These are phyloP conservation scores for Emmonsia crescens DNA, from an alignment of 2,329 filamentous ascomycete species.

Conservation along the genomic window DNA sequence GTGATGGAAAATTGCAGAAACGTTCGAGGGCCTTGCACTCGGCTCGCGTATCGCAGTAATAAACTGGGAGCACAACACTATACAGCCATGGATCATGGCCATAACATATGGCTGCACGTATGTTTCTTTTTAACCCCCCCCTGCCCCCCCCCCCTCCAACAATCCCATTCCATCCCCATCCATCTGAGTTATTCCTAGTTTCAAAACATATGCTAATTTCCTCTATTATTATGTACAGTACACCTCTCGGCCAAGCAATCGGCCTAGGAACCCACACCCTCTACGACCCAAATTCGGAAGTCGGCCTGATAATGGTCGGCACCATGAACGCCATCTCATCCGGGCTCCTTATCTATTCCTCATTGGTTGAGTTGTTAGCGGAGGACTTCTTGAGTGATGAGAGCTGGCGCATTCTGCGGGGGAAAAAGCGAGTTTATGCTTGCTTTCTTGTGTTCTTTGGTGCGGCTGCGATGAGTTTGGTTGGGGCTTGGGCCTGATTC, in stretches of 20 bases:
- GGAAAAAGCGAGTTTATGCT: slow-evolving; percentile 50
- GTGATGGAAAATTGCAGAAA: slow-evolving; percentile 17
- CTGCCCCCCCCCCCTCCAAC: background rate
- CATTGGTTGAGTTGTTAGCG: slow-evolving; percentile 64
- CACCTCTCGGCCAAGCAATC: slow-evolving; percentile 67
- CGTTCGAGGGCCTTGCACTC: slow-evolving; percentile 26
- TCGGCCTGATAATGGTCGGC: slow-evolving; percentile 64
- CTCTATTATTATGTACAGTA: slow-evolving; percentile 35
- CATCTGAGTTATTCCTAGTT: background rate
- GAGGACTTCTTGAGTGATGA: slow-evolving; percentile 70
- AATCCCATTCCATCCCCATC: background rate
- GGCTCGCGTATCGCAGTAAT: slow-evolving; percentile 25
- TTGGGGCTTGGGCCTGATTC: slow-evolving; percentile 60
- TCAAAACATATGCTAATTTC: slow-evolving; percentile 1
- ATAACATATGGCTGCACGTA: slow-evolving; percentile 55
- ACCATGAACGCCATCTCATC: slow-evolving; percentile 74
- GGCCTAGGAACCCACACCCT: slow-evolving; percentile 63
- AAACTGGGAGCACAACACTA: slow-evolving; percentile 20
- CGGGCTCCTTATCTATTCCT: slow-evolving; percentile 66
- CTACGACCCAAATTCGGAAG: slow-evolving; percentile 62
- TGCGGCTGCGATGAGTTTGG: slow-evolving; percentile 57
- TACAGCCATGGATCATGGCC: slow-evolving; percentile 58
- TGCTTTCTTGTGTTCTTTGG: slow-evolving; percentile 54
- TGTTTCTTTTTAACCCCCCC: slow-evolving; percentile 7
- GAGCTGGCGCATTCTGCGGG: slow-evolving; percentile 57